Evolutionary conservation across 2,329 filamentous ascomycete genomes (phyloP), one percentile per base, ranked within the genome.

Genomic region (Scolecobasidium constrictum): DNA sequence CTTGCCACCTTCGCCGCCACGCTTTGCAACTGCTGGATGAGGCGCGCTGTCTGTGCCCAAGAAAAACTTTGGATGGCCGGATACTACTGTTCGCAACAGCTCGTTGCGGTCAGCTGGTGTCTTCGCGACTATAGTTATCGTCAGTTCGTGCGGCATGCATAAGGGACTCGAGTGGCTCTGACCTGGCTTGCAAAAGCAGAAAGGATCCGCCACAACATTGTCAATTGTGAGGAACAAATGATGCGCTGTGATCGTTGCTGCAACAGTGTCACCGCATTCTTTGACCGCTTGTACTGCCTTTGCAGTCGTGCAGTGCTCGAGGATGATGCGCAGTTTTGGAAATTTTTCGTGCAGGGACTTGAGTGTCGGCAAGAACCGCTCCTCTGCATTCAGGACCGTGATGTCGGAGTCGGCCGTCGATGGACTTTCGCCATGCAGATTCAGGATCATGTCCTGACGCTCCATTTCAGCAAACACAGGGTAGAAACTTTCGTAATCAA

Each of bases 381-480:
- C 73, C 61, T 88, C 83, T 16, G 81, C 81, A 52, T 81, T 83
- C 49, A 86, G 65, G 35, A 64, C 58, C 12, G 61, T 63, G 48
- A 64, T 58, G 13, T 56, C 57, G 4, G 43, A 45, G 35, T n/a
- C 40, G 31, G 60, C 59, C 49, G 68, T 68, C 2, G 71, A 71
- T 1, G 78, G 81, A n/a, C 81, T 77, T 64, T 95, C 90, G 50
- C 88, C 90, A 59, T 96, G 88, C n/a, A 96, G 69, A 64, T 95
- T 95, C 34, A 93, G 72, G n/a, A 93, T 74, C 57, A 94, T 69
- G 50, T 81, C 78, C 50, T 87, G 77, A 46, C 79, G 67, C 58
- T 94, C 83, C 88, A 96, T 95, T 50, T 85, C 83, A n/a, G 72
- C 75, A 56, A 96, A 94, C 12, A 90, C 83, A 5, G 78, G 75